A percentile compares a stretch with the other conserved stretches of the same genome.
These are phyloP conservation scores for Ganoderma lingzhi DNA, from an alignment of 1,284 basidiomycete genomes.

Conservation along the genomic window DNA sequence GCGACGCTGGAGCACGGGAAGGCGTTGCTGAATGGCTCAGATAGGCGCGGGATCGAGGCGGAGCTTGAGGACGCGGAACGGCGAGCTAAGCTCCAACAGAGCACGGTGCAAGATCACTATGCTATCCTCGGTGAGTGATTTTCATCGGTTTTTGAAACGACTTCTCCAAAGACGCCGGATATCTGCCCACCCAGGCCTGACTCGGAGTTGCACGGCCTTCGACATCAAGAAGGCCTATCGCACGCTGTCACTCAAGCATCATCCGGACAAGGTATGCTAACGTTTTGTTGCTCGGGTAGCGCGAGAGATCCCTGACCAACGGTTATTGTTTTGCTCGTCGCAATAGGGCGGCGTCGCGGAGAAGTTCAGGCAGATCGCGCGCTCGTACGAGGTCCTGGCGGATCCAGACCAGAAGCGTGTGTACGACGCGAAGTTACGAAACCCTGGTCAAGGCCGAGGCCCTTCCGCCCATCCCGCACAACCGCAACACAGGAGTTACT, in stretches of 20 bases:
- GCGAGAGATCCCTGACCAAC: not conserved
- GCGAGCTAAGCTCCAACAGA: constrained; percentile 8
- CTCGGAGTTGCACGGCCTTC: constrained; percentile 8
- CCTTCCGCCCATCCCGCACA: not conserved
- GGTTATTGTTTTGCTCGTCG: not conserved
- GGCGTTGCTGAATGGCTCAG: not conserved
- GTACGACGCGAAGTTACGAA: constrained; percentile 13
- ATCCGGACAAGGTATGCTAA: constrained; percentile 29
- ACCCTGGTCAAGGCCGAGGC: not conserved
- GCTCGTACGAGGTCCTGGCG: constrained; percentile 23
- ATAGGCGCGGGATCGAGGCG: constrained; percentile 1
- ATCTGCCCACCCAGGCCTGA: constrained; percentile 13
- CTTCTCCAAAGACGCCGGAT: not conserved
- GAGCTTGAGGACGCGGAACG: constrained; percentile 9
- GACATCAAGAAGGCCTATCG: constrained; percentile 29
- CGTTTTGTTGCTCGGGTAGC: not conserved
- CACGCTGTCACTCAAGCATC: constrained; percentile 24
- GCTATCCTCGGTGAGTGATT: constrained; percentile 21
- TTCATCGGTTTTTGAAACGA: not conserved
- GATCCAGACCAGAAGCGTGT: constrained; percentile 4
- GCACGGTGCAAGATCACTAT: constrained; percentile 26
- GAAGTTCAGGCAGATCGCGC: constrained; percentile 27
- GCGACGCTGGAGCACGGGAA: constrained; percentile 10
- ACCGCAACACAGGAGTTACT: not conserved
- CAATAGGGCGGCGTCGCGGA: constrained; percentile 25